Evolutionary conservation across 225 moss, liverwort and hornwort species (phyloP).

Genomic region (Antitrichia curtipendula): DNA sequence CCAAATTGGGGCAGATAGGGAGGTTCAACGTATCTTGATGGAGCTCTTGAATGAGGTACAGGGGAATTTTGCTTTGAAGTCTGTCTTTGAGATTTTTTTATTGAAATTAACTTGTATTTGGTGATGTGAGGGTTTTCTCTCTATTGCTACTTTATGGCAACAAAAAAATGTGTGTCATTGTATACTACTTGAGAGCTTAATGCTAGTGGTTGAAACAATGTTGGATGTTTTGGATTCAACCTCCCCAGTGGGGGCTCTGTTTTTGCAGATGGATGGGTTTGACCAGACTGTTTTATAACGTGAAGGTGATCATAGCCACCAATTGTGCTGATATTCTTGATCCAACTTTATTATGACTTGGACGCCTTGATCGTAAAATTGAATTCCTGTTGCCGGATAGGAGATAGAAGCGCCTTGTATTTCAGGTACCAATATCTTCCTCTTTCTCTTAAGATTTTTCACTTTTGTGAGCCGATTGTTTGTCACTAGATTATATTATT

Average conservation of each 20-base stretch:
- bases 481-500: neutral
- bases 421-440: constrained; percentile 40
- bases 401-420: constrained; percentile 86
- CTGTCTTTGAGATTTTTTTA: neutral
- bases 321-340: constrained; percentile 92
- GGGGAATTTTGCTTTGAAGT: neutral
- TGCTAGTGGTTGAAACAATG: neutral
- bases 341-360: constrained; percentile 79
- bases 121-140: neutral
- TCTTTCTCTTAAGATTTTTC: neutral
- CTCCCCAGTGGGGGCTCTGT: neutral
- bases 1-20: constrained; percentile 90
- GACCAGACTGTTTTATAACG: constrained; percentile 92
- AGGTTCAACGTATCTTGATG: constrained; percentile 93
- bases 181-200: neutral
- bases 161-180: neutral
- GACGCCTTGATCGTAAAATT: constrained; percentile 91
- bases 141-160: neutral
- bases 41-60: constrained; percentile 85
- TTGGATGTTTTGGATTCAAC: neutral
- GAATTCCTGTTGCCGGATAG: constrained; percentile 88
- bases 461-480: neutral
- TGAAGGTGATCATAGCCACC: constrained; percentile 96
- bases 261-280: constrained; percentile 88
- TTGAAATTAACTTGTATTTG: neutral